Evolutionary conservation across 148 eudicot species (phyloP), one percentile per base, ranked within the genome.

Genomic region (Bassia scoparia): DNA sequence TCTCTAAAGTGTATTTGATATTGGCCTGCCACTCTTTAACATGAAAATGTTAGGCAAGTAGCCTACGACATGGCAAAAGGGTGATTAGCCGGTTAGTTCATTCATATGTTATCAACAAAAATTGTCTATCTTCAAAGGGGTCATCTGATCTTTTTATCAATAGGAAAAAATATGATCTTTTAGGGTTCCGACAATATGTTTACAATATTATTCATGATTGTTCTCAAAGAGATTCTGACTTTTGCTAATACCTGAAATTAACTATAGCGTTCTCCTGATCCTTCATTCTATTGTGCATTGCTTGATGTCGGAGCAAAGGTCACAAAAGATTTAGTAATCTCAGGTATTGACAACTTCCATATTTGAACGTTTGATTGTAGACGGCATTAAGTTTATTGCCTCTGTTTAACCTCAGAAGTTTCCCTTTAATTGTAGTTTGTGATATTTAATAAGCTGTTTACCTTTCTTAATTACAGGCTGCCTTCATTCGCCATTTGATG

Each of bases 401-500:
- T 56, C 49, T 31, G 67, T 14, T 60, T 24, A 34, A 56, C 67
- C 30, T 37, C 38, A 27, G 50, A 21, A 68, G 50, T 44, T 60
- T 67, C 41, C 65, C 13, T 20, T 44, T 15, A 30, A 29, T 9
- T 72, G 2, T 41, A 44, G 61, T 29, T 49, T 46, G 33, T 59
- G 48, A 61, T 61, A 50, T 63, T 64, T 52, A 68, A 35, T 72
- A 30, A 31, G n/a, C 35, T 64, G 27, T 78, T 77, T 74, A 13
- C 34, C 35, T 52, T n/a, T 24, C 60, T 48, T 44, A 44, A 75
- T 68, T 69, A 34, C 90, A 94, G 97, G 97, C 94, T 82, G 98
- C n/a, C 98, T 74, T 81, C 85, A 70, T 91, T 88, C 76, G n/a
- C 98, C 98, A n/a, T 94, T 91, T 80, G 96, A 94, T 56, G 98